Percentiles rank a stretch among this genome's conserved stretches.
Evolutionary conservation across 495 filamentous ascomycete species (phyloP).

Genomic region (Penicillium ochrochloron): DNA sequence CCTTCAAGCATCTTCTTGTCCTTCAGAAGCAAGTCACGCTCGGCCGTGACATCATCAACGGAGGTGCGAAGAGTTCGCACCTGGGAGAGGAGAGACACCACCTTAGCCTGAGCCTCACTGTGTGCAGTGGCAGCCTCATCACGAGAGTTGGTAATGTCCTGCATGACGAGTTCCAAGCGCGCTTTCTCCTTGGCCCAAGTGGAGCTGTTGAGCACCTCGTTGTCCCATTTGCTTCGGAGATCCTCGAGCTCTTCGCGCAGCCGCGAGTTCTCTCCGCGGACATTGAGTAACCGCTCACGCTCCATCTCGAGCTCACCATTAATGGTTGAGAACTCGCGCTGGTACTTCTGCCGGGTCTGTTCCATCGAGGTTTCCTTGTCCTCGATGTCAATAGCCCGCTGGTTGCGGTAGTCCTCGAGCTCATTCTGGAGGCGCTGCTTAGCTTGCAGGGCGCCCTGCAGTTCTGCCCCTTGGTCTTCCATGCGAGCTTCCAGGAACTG

Average conservation of each 20-base stretch:
- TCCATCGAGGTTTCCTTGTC: conserved; percentile 97
- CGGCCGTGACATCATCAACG: conserved; percentile 83
- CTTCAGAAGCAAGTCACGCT: conserved; percentile 81
- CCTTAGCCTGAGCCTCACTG: conserved; percentile 91
- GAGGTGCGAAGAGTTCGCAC: conserved; percentile 82
- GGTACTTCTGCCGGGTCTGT: conserved; percentile 97
- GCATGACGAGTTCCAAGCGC: conserved; percentile 85
- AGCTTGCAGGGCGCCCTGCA: conserved; percentile 82
- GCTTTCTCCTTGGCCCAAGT: conserved; percentile 99
- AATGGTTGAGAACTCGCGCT: conserved; percentile 84
- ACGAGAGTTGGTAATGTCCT: conserved; percentile 85
- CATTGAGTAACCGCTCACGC: conserved; percentile 78
- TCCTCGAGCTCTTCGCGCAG: conserved; percentile 94
- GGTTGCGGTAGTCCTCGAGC: conserved; percentile 94
- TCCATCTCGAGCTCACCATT: conserved; percentile 93
- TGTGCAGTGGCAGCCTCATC: conserved; percentile 93
- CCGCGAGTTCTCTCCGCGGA: conserved; percentile 68
- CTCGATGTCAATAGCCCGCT: conserved; percentile 93
- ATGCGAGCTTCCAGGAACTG: conserved; percentile 89
- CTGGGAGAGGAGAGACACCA: conserved; percentile 89
- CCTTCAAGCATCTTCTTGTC: conserved; percentile 91
- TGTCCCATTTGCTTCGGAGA: conserved; percentile 95
- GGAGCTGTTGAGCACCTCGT: conserved; percentile 95
- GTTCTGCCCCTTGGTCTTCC: conserved; percentile 89
- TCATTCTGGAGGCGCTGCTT: conserved; percentile 97